Conservation (phyloP, 1,139 yeast genomes). For the Protomyces arabidopsidicola region DNA sequence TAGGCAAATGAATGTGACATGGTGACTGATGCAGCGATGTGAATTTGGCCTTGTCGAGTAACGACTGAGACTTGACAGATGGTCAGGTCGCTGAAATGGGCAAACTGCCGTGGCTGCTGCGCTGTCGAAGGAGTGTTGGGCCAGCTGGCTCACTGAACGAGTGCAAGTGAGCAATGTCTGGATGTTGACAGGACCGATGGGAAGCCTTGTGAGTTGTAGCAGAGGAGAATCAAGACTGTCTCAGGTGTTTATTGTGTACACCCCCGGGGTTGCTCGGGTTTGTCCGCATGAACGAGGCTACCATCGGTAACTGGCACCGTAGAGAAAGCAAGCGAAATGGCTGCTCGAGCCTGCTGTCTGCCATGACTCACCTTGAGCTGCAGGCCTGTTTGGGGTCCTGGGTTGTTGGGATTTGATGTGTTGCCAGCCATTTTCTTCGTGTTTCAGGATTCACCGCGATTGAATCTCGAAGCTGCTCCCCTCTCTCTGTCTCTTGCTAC, state of each 20-base stretch:
- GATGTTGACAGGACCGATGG: background rate
- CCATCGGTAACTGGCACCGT: background rate
- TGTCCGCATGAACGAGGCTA: background rate
- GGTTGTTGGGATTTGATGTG: too few species aligned
- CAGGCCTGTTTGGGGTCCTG: too few species aligned
- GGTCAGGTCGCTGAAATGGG: too few species aligned
- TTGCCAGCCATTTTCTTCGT: too few species aligned
- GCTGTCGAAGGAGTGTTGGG: background rate
- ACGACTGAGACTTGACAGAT: background rate
- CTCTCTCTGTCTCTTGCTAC: too few species aligned
- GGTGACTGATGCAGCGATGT: too few species aligned
- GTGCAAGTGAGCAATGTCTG: background rate
- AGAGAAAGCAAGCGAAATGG: too few species aligned
- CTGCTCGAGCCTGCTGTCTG: too few species aligned
- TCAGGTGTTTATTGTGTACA: background rate
- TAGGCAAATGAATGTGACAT: background rate
- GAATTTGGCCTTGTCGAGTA: background rate
- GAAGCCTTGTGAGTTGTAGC: background rate
- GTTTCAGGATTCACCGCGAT: too few species aligned
- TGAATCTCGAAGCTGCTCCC: too few species aligned
- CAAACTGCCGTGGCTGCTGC: background rate
- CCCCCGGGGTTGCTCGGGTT: background rate
- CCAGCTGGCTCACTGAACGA: background rate
- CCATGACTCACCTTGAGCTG: too few species aligned
- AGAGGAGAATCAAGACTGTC: background rate